Base-by-base conservation (phyloP, 768 basidiomycete genomes). In the Tricholoma sp. region DNA sequence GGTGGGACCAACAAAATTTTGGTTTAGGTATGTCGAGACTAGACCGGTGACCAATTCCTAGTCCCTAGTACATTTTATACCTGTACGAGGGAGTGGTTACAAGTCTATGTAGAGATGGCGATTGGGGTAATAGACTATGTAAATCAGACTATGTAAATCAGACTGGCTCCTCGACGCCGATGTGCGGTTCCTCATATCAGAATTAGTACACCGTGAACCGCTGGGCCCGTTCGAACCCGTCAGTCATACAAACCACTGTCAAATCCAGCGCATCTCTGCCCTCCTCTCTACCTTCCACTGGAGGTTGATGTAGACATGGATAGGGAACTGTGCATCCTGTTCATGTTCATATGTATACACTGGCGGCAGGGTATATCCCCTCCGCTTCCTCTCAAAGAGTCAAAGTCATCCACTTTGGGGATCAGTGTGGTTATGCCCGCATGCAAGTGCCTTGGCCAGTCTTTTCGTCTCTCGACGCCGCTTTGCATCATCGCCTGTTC, bases 331-430 rank as follows among this genome's bases (percentile, higher is more conserved):
- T 15, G 1, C 15, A 8, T n/a, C 55, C 12, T 61, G 41, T 4
- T 17, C 17, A 8, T 42, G 10, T 42, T 0, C 47, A 53, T 13
- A 59, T 61, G 17, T 50, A 51, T 41, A 53, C 51, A 20, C 55
- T 32, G 54, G 56, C 31, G 56, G 58, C 2, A 4, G 24, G 24
- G 4, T 24, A 52, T 31, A 6, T 50, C 57, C 59, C 53, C 55
- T 32, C 66, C 64, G 33, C 63, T 59, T 48, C 84, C 86, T 58
- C 80, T 85, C 68, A 87, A 88, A 0, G 85, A 86, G 62, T 89
- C 85, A 57, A 89, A 87, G 11, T 75, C 73, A 4, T 70, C 76
- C 68, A 8, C 65, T 1, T 4, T 24, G 24, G 24, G n/a, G 24
- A 24, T 24, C 24, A 24, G 24, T 24, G 24, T 24, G 24, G 24